A percentile compares a stretch with the other conserved stretches of the same genome.
Conservation (phyloP, 1,284 basidiomycete species). For the Pseudomicrostroma phylloplanum region DNA sequence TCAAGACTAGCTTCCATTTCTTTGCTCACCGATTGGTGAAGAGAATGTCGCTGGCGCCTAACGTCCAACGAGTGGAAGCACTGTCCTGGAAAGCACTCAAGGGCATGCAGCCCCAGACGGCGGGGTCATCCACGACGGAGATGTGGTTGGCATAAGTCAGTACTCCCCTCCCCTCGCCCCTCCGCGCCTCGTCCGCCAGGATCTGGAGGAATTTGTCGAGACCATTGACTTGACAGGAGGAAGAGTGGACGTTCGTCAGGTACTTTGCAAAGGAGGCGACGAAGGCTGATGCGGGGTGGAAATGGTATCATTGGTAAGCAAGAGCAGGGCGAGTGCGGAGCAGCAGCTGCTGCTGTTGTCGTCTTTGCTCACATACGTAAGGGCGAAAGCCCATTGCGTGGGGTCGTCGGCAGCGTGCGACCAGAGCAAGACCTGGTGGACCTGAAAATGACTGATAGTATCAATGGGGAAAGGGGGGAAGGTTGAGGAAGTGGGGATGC, state of each 20-base stretch:
- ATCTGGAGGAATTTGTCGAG: neutral
- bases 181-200: constrained; percentile 2
- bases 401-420: no score
- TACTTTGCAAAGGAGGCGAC: constrained; percentile 4
- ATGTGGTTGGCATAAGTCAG: constrained; percentile 5
- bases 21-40: constrained; percentile 68
- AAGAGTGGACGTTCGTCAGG: constrained; percentile 2
- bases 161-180: neutral
- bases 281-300: neutral
- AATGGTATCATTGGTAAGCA: no score
- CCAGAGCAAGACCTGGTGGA: no score
- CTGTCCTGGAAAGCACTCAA: constrained; percentile 17
- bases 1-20: constrained; percentile 5
- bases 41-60: constrained; percentile 87
- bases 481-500: no score
- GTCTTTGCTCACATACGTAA: neutral
- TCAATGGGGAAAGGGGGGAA: no score
- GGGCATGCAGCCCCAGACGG: constrained; percentile 38
- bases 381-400: neutral
- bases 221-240: neutral
- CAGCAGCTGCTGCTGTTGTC: no score
- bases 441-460: no score
- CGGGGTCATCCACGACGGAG: constrained; percentile 35
- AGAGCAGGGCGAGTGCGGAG: no score
- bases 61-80: constrained; percentile 68